A percentile compares a stretch with the other conserved stretches of the same genome.
Evolutionary conservation across 176 grass and related monocot species (phyloP).

Genomic region (Ampelocalamus luodianensis): DNA sequence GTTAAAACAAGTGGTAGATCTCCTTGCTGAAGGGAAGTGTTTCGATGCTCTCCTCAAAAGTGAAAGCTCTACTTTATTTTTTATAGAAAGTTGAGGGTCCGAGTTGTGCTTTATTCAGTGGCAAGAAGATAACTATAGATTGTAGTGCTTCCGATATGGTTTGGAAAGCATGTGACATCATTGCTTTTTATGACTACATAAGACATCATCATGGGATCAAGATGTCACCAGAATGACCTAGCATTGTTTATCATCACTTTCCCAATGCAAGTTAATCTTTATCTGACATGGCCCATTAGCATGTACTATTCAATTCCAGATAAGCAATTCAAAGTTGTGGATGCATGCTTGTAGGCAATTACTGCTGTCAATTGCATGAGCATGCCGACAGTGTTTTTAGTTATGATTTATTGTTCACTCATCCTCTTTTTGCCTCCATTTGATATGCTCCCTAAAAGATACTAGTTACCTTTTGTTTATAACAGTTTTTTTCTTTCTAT

Average conservation of each 20-base stretch:
- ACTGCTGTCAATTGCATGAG: neutral
- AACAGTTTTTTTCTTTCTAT: neutral
- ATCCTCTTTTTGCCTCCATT: neutral
- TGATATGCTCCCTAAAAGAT: neutral
- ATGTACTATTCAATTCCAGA: neutral
- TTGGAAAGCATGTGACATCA: neutral
- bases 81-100: neutral
- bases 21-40: no score
- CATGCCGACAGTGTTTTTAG: neutral
- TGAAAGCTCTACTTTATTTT: neutral
- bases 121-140: neutral
- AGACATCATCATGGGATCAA: slow-evolving; percentile 26
- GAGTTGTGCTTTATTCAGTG: neutral
- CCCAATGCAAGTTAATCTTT: slow-evolving; percentile 11
- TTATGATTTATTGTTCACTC: neutral
- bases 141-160: slow-evolving; percentile 2
- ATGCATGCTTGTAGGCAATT: neutral
- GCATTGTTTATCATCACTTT: slow-evolving; percentile 1
- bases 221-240: neutral
- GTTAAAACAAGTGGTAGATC: neutral
- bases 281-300: neutral
- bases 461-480: neutral
- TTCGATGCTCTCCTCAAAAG: neutral
- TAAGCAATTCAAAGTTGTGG: slow-evolving; percentile 14
- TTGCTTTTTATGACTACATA: slow-evolving; percentile 15